These are phyloP conservation scores for Pythium rishiriense DNA, from an alignment of 352 stramenopile genomes.

Conservation along the genomic window DNA sequence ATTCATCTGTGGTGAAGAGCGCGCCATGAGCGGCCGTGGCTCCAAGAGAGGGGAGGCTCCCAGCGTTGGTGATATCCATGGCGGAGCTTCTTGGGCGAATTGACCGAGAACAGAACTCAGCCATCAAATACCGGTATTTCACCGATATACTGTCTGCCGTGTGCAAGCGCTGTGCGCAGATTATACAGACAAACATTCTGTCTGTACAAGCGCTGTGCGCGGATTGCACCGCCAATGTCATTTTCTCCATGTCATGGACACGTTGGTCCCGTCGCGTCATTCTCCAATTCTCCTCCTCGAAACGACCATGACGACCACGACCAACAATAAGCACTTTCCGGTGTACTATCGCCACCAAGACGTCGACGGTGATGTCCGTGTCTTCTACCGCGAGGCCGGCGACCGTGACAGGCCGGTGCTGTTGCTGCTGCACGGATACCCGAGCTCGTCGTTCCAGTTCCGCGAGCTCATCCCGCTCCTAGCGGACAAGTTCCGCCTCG, in stretches of 20 bases:
- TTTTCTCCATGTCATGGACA: constrained; percentile 8
- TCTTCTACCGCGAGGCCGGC: constrained; percentile 19
- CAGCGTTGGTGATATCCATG: too few species aligned
- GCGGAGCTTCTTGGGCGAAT: not conserved
- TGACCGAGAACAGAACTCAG: not conserved
- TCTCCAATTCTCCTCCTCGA: not conserved
- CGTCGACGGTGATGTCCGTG: constrained; percentile 8
- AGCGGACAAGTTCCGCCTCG: constrained; percentile 18
- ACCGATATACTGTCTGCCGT: too few species aligned
- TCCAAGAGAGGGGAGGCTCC: not conserved
- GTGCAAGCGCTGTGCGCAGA: not conserved
- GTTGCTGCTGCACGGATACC: constrained; percentile 15
- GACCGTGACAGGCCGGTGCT: constrained; percentile 8
- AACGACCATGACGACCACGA: not conserved
- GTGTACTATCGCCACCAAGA: constrained; percentile 12
- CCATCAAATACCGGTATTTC: not conserved
- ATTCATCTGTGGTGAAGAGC: not conserved
- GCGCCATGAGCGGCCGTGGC: not conserved
- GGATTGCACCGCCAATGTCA: constrained; percentile 3
- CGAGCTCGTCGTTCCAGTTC: constrained; percentile 16
- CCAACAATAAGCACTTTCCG: constrained; percentile 7
- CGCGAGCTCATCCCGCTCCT: constrained; percentile 15
- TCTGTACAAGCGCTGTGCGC: constrained; percentile 16
- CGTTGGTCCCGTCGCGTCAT: not conserved
- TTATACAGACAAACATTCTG: not conserved